Evolutionary conservation across 176 grass and related monocot species (phyloP).

Genomic region (Tillandsia fasciculata): DNA sequence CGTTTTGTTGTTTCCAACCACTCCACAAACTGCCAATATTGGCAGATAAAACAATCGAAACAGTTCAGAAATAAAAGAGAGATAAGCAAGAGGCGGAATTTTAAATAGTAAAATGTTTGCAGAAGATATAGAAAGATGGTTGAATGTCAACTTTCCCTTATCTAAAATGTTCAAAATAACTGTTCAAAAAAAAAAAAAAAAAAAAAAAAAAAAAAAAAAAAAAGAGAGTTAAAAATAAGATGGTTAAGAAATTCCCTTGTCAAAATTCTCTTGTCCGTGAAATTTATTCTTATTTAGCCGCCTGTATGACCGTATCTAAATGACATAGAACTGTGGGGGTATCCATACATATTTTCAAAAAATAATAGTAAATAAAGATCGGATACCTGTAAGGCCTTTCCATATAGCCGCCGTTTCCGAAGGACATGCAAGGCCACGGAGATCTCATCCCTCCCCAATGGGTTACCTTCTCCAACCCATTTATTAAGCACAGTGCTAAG

Average conservation of each 20-base stretch:
- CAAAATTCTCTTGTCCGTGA: too few relatives aligned
- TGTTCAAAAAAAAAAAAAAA: too few relatives aligned
- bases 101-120: constrained; percentile 12
- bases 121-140: background rate
- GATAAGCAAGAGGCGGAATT: constrained; percentile 7
- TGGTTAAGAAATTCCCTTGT: too few relatives aligned
- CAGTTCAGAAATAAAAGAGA: constrained; percentile 12
- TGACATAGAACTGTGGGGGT: too few relatives aligned
- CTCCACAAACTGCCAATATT: constrained; percentile 56
- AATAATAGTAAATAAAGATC: background rate
- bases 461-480: constrained; percentile 25
- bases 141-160: too few relatives aligned
- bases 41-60: background rate
- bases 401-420: constrained; percentile 21
- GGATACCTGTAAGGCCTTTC: constrained; percentile 38
- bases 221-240: too few relatives aligned
- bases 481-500: constrained; percentile 20
- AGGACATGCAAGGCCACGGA: constrained; percentile 17
- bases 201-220: too few relatives aligned
- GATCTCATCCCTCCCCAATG: constrained; percentile 18
- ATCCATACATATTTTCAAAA: too few relatives aligned
- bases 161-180: too few relatives aligned
- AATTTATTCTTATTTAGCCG: too few relatives aligned
- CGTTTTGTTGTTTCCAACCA: constrained; percentile 44
- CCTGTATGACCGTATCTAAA: too few relatives aligned